These are phyloP conservation scores for Corchorus olitorius DNA, from an alignment of 345 rosid species.

Conservation along the genomic window DNA sequence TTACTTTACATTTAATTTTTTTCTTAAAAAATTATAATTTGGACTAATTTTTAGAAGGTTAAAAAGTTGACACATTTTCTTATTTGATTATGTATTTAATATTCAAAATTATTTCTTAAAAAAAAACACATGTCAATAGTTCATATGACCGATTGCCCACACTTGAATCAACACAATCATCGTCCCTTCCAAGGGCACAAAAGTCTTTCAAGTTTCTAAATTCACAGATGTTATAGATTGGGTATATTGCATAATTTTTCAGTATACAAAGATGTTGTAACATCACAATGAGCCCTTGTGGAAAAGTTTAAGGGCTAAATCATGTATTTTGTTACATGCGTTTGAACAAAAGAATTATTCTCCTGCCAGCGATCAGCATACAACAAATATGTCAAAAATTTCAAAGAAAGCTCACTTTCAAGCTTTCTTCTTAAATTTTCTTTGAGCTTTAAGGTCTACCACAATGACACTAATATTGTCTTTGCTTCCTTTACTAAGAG, in stretches of 20 bases:
- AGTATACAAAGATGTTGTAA: background rate
- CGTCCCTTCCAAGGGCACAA: no score
- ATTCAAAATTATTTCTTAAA: no score
- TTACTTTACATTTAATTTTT: no score
- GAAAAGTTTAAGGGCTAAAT: conserved; percentile 21
- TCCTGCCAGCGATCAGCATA: background rate
- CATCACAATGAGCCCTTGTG: conserved; percentile 15
- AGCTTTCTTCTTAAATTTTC: conserved; percentile 56
- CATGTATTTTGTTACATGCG: background rate
- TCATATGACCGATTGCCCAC: no score
- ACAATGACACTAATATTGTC: conserved; percentile 77
- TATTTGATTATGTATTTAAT: no score
- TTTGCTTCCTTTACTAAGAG: conserved; percentile 77
- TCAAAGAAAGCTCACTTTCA: conserved; percentile 13
- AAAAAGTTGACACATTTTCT: no score
- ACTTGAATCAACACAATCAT: no score
- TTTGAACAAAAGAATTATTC: background rate
- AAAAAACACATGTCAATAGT: no score
- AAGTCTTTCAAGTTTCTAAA: no score
- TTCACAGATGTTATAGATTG: background rate
- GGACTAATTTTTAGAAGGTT: no score
- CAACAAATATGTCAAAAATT: background rate
- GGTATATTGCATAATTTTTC: background rate
- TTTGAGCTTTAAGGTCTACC: conserved; percentile 67
- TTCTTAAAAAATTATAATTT: no score